These are phyloP conservation scores for Juglanconis sp. DNA, from an alignment of 2,329 filamentous ascomycete species.

Conservation along the genomic window DNA sequence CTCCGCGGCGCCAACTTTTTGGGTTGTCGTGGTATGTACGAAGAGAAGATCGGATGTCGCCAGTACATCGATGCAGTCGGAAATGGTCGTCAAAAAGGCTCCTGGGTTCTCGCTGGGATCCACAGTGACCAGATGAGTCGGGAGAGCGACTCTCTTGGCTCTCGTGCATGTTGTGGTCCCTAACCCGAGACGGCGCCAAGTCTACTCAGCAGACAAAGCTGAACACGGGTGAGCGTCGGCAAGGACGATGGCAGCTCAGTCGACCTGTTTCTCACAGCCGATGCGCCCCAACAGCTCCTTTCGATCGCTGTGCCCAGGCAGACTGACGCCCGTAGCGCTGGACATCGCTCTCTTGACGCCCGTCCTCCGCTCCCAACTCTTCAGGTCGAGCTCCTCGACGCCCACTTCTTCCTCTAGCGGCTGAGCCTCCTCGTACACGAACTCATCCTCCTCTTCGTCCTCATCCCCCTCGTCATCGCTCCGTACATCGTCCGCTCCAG, in stretches of 20 bases:
- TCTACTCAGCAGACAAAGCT: not conserved
- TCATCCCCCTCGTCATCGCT: constrained; percentile 81
- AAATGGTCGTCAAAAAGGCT: not conserved
- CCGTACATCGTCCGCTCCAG: constrained; percentile 76
- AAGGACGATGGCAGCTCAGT: constrained; percentile 28
- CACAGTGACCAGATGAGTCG: not conserved
- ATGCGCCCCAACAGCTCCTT: constrained; percentile 81
- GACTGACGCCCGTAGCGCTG: constrained; percentile 55
- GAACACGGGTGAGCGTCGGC: not conserved
- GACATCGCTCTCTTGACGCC: constrained; percentile 52
- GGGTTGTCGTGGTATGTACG: constrained; percentile 14
- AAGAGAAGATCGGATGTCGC: constrained; percentile 16
- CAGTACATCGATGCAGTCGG: constrained; percentile 11
- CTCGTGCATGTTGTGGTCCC: not conserved
- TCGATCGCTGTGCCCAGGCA: constrained; percentile 69
- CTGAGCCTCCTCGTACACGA: constrained; percentile 51
- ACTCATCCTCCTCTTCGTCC: constrained; percentile 51
- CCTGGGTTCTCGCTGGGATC: no score
- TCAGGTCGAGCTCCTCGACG: constrained; percentile 67
- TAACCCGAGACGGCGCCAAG: not conserved
- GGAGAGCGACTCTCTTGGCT: not conserved
- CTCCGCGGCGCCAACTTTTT: constrained; percentile 18
- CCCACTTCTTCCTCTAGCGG: constrained; percentile 72
- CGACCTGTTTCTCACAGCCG: constrained; percentile 74
- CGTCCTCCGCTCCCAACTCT: constrained; percentile 57